Percentiles rank a stretch among this genome's conserved stretches.
phyloP scores from a whole-genome alignment of 2,329 filamentous ascomycete species.

The Aspergillus ochraceus region DNA sequence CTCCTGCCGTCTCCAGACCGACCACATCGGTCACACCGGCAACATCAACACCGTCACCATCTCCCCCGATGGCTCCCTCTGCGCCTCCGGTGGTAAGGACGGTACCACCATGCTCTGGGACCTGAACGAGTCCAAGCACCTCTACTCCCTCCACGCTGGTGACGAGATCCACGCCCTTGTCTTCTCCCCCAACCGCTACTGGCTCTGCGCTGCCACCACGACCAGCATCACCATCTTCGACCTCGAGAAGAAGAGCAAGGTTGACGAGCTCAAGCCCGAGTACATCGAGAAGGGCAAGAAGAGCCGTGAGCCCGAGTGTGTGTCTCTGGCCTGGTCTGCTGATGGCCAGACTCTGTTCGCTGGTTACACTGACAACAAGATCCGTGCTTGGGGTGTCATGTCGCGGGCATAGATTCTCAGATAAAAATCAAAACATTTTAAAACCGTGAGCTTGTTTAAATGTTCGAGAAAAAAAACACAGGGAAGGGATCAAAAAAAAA shows the following conservation, averaged over 20 bases:
- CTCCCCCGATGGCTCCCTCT: slow-evolving; percentile 98
- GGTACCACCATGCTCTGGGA: slow-evolving; percentile 99
- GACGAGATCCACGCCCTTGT: slow-evolving; percentile 99
- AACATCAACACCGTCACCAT: slow-evolving; percentile 99
- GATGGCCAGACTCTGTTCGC: slow-evolving; percentile 99
- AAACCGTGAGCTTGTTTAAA: slow-evolving; percentile 14
- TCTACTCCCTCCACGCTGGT: slow-evolving; percentile 98
- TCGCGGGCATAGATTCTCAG: slow-evolving; percentile 70
- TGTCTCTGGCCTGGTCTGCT: slow-evolving; percentile 94
- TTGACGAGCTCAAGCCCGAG: slow-evolving; percentile 99
- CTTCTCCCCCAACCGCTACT: slow-evolving; percentile 99
- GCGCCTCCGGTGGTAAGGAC: slow-evolving; percentile 98
- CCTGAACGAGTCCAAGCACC: slow-evolving; percentile 99
- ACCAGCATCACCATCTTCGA: slow-evolving; percentile 99
- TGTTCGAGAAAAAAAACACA: slow-evolving; percentile 13
- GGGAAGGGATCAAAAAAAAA: background rate
- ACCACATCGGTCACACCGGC: slow-evolving; percentile 99
- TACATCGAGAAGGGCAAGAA: slow-evolving; percentile 97
- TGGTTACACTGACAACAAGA: slow-evolving; percentile 99
- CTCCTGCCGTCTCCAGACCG: slow-evolving; percentile 98
- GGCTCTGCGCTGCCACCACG: slow-evolving; percentile 97
- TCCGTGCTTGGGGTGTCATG: slow-evolving; percentile 97
- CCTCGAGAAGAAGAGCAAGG: slow-evolving; percentile 99
- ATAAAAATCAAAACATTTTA: slow-evolving; percentile 2
- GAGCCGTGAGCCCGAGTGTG: slow-evolving; percentile 97